Conservation (phyloP, 768 basidiomycete genomes). For the Suillus weaverae region DNA sequence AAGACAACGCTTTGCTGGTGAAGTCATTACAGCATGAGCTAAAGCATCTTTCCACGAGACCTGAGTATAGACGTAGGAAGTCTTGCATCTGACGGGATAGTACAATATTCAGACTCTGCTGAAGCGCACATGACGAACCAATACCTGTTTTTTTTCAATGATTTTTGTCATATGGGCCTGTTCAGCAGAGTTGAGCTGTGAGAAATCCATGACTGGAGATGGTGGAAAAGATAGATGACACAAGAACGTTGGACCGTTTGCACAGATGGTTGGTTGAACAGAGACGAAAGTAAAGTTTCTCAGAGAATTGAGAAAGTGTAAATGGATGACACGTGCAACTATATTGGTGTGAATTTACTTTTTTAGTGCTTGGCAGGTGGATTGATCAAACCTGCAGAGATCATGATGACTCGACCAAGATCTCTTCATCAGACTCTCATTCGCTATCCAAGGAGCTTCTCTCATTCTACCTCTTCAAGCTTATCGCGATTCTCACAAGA, state of each 20-base stretch:
- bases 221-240: slow-evolving; percentile 5
- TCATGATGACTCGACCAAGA: slow-evolving; percentile 9
- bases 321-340: slow-evolving; percentile 4
- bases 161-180: slow-evolving; percentile 94
- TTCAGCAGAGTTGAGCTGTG: slow-evolving; percentile 83
- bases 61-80: slow-evolving; percentile 93
- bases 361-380: neutral
- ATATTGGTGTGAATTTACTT: slow-evolving; percentile 4
- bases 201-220: slow-evolving; percentile 76
- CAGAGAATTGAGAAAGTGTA: slow-evolving; percentile 2
- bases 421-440: slow-evolving; percentile 7
- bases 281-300: slow-evolving; percentile 12
- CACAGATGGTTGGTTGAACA: slow-evolving; percentile 10
- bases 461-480: slow-evolving; percentile 1
- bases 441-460: slow-evolving; percentile 7
- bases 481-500: slow-evolving; percentile 10
- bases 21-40: slow-evolving; percentile 95
- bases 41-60: slow-evolving; percentile 95
- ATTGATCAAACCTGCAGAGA: neutral
- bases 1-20: slow-evolving; percentile 88
- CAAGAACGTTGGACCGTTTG: slow-evolving; percentile 9
- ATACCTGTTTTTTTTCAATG: slow-evolving; percentile 96
- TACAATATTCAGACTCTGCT: slow-evolving; percentile 7
- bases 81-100: slow-evolving; percentile 83
- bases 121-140: slow-evolving; percentile 11